These are phyloP conservation scores for Candida sphagnicola DNA, from an alignment of 805 yeast species.

Conservation along the genomic window DNA sequence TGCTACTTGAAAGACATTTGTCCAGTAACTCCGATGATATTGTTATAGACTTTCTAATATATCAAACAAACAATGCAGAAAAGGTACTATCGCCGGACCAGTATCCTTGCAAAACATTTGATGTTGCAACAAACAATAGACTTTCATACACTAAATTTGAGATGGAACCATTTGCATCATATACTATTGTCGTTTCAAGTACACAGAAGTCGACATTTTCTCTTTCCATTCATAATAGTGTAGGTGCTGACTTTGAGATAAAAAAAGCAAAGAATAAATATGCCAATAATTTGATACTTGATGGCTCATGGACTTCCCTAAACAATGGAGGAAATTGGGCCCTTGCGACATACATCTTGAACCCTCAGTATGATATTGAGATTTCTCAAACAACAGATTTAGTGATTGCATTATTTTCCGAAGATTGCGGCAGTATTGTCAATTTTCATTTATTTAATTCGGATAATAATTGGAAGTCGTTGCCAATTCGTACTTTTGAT, in stretches of 20 bases:
- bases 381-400: constrained; percentile 14
- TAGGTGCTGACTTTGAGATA: constrained; percentile 16
- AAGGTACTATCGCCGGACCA: constrained; percentile 25
- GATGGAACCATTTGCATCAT: constrained; percentile 19
- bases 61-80: constrained; percentile 24
- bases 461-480: constrained; percentile 19
- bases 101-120: constrained; percentile 13
- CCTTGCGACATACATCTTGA: constrained; percentile 40
- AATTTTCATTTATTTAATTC: constrained; percentile 44
- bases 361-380: constrained; percentile 49
- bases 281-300: constrained; percentile 14
- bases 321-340: constrained; percentile 56
- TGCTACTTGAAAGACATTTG: constrained; percentile 50
- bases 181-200: constrained; percentile 23
- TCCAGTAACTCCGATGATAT: constrained; percentile 9
- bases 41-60: constrained; percentile 12
- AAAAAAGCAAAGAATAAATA: constrained; percentile 27
- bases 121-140: constrained; percentile 33
- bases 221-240: constrained; percentile 24
- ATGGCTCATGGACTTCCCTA: constrained; percentile 44
- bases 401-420: constrained; percentile 18
- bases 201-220: constrained; percentile 23
- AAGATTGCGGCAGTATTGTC: constrained; percentile 21
- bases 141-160: constrained; percentile 30
- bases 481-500: constrained; percentile 17